These are phyloP conservation scores for Aplosporella prunicola DNA, from an alignment of 2,329 filamentous ascomycete genomes.

Conservation along the genomic window DNA sequence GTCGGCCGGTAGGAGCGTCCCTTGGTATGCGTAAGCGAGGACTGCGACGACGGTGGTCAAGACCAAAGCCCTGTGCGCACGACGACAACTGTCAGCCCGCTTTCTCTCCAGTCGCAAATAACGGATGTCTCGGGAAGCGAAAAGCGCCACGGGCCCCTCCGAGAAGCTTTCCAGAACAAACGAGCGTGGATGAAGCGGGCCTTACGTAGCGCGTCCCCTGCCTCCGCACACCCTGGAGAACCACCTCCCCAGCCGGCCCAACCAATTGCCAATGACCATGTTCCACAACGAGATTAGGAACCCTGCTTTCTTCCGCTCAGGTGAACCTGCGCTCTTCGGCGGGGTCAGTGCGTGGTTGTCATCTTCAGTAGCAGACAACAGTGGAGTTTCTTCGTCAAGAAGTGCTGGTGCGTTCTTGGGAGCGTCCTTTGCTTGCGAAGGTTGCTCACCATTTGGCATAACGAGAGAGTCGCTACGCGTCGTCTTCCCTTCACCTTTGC, in stretches of 20 bases:
- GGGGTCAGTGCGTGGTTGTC: not conserved
- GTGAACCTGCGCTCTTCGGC: not conserved
- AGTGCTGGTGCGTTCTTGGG: not conserved
- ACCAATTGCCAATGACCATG: slow-evolving; percentile 8
- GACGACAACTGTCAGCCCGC: not conserved
- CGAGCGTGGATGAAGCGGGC: not conserved
- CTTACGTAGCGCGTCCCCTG: slow-evolving; percentile 11
- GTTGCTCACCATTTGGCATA: not conserved
- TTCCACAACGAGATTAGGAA: slow-evolving; percentile 7
- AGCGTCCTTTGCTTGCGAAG: not conserved
- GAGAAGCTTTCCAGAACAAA: not conserved
- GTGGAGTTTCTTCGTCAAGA: not conserved
- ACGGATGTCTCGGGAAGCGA: no score
- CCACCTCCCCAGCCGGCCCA: slow-evolving; percentile 4
- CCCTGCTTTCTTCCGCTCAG: not conserved
- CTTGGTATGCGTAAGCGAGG: not conserved
- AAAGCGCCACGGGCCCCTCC: not conserved
- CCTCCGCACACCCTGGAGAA: slow-evolving; percentile 6
- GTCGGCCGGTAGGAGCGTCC: not conserved
- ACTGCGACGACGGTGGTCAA: not conserved
- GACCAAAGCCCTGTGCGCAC: not conserved
- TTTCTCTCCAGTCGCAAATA: not conserved
- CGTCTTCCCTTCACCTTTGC: not conserved
- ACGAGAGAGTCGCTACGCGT: slow-evolving; percentile 9
- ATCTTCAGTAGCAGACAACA: not conserved